Evolutionary conservation across 2,329 filamentous ascomycete genomes (phyloP).

Genomic region (Ophiosphaerella herpotricha): DNA sequence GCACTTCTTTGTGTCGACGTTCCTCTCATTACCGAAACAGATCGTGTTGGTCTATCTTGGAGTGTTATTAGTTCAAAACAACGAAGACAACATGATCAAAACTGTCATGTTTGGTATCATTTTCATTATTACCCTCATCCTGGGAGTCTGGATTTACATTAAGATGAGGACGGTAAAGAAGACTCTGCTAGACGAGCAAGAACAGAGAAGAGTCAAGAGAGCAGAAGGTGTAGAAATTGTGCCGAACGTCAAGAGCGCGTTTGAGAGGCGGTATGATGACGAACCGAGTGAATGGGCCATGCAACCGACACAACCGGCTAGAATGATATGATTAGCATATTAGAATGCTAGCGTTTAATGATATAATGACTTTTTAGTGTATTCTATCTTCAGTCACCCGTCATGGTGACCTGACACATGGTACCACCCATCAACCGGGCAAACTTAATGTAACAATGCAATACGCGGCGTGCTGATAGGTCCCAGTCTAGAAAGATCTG

Average conservation of each 20-base stretch:
- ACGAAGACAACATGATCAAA: slow-evolving; percentile 29
- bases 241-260: slow-evolving; percentile 22
- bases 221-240: slow-evolving; percentile 22
- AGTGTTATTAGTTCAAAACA: slow-evolving; percentile 36
- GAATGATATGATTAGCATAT: slow-evolving; percentile 15
- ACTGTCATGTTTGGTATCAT: slow-evolving; percentile 38
- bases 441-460: too few species aligned
- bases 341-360: slow-evolving; percentile 4
- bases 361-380: slow-evolving; percentile 12
- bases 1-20: slow-evolving; percentile 40
- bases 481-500: too few species aligned
- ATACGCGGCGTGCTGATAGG: too few species aligned
- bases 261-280: slow-evolving; percentile 23
- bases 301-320: slow-evolving; percentile 26
- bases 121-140: slow-evolving; percentile 33
- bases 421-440: too few species aligned
- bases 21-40: slow-evolving; percentile 42
- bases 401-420: too few species aligned
- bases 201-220: slow-evolving; percentile 23
- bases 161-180: slow-evolving; percentile 42
- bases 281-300: slow-evolving; percentile 18
- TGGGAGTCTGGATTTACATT: slow-evolving; percentile 40
- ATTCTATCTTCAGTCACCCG: not conserved
- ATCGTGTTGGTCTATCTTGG: slow-evolving; percentile 44
- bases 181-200: slow-evolving; percentile 40